Evolutionary conservation across 148 eudicot genomes (phyloP), one percentile per base, ranked within the genome.

Genomic region (Amaranthus hypochondriacus): DNA sequence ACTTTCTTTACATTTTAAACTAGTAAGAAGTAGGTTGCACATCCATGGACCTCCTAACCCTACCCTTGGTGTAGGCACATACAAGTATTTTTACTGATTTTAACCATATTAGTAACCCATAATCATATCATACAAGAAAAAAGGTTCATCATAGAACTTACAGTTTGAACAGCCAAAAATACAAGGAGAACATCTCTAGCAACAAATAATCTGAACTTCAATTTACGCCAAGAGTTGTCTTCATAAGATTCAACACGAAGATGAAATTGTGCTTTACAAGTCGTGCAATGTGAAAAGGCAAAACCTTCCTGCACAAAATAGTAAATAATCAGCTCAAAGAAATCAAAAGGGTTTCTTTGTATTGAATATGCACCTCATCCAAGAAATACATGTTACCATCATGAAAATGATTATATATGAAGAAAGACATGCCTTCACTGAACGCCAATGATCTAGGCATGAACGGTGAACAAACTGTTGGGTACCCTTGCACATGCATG

Each of bases 401-500:
- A 28, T 18, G 21, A 15, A 68, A 51, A 11, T 21, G 44, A 48
- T 68, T 67, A 64, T 51, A 65, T n/a, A 54, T 53, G 54, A 15
- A 77, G 5, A 44, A 46, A 49, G 62, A 73, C 42, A 62, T 75
- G 78, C 98, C 94, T 93, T 93, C 60, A 93, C 95, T 48, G 98
- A 91, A 64, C 98, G 90, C 98, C 98, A 93, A 55, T 93, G 96
- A 84, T 93, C 98, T 76, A 93, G 92, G 86, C 98, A 93, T 72
- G 88, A 79, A 21, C 97, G 96, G 69, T 93, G 98, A 79, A 93
- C 98, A 84, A 89, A 93, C 78, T 91, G 96, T 49, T 89, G 97
- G 65, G 98, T 91, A 75, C 98, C 97, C 84, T 91, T 93, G 90
- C 98, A 93, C 92, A 91, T 91, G 83, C 98, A 93, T 59, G 98